Conservation (phyloP, 2,329 filamentous ascomycete genomes). For the Lachnellula cervina region DNA sequence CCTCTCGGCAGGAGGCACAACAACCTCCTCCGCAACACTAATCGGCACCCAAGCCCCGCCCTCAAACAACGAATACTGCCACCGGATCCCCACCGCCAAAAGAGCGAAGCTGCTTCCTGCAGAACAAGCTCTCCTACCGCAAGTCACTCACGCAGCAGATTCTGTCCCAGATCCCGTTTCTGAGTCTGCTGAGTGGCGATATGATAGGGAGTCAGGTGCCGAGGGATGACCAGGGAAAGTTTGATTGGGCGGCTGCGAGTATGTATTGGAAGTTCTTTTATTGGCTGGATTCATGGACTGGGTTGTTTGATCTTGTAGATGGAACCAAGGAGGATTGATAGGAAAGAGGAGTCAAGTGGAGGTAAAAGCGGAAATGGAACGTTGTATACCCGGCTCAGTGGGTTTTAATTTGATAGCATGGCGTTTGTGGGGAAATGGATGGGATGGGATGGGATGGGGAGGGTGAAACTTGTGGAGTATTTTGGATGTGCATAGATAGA, state of each 20-base stretch:
- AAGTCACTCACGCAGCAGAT: conserved; percentile 60
- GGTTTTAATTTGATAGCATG: background rate
- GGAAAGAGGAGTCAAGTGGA: too few relatives aligned
- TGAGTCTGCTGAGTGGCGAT: conserved; percentile 65
- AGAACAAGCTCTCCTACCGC: conserved; percentile 65
- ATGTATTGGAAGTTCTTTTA: conserved; percentile 65
- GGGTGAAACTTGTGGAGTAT: background rate
- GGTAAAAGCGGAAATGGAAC: background rate
- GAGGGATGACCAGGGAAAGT: conserved; percentile 65
- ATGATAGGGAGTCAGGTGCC: conserved; percentile 76
- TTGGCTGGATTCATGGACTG: conserved; percentile 55
- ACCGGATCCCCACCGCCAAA: conserved; percentile 62
- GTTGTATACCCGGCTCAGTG: background rate
- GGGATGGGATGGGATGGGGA: background rate
- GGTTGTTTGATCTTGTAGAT: conserved; percentile 53
- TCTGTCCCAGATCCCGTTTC: conserved; percentile 60
- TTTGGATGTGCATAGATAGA: too few relatives aligned
- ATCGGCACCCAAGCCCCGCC: conserved; percentile 29
- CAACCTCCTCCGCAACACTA: conserved; percentile 26
- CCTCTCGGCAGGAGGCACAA: conserved; percentile 31
- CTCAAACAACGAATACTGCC: conserved; percentile 41
- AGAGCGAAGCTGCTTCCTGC: conserved; percentile 61
- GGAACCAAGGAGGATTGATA: conserved; percentile 25
- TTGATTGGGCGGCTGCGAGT: conserved; percentile 68
- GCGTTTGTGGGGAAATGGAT: background rate